Conservation (phyloP, 2,329 filamentous ascomycete genomes). For the Leptographium wingfieldii region DNA sequence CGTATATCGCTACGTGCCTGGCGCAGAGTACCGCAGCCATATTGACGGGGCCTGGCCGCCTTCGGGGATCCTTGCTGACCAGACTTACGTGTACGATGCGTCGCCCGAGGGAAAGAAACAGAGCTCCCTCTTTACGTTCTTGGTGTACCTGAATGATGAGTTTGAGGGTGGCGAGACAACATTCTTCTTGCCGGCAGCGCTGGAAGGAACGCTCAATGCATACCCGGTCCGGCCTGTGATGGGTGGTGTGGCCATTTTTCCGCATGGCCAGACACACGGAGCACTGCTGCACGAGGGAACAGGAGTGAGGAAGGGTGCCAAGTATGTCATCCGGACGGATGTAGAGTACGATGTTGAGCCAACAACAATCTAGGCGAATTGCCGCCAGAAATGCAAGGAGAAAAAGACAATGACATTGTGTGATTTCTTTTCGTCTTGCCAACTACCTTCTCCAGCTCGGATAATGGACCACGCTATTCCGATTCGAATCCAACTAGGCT, state of each 20-base stretch:
- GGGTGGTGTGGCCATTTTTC: constrained; percentile 56
- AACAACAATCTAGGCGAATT: background rate
- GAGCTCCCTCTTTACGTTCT: constrained; percentile 56
- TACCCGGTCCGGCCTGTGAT: constrained; percentile 57
- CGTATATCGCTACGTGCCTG: constrained; percentile 60
- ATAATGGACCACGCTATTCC: no score
- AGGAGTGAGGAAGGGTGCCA: constrained; percentile 51
- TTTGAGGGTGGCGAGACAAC: constrained; percentile 61
- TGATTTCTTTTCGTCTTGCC: no score
- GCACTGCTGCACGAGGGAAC: constrained; percentile 59
- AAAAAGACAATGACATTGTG: no score
- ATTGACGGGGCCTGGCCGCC: constrained; percentile 65
- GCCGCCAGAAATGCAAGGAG: background rate
- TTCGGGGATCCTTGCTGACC: constrained; percentile 45
- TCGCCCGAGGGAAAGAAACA: constrained; percentile 47
- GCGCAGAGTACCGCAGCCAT: constrained; percentile 58
- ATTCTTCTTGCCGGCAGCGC: constrained; percentile 52
- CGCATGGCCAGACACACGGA: constrained; percentile 54
- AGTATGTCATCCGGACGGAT: constrained; percentile 60
- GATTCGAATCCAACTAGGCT: no score
- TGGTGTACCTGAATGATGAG: constrained; percentile 59
- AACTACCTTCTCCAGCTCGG: no score
- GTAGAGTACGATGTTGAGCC: constrained; percentile 53
- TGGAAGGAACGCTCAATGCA: constrained; percentile 55
- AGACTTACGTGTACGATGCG: constrained; percentile 53